A percentile compares a stretch with the other conserved stretches of the same genome.
Evolutionary conservation across 129 eudicot genomes (phyloP).

Genomic region (Flaveria brownii): DNA sequence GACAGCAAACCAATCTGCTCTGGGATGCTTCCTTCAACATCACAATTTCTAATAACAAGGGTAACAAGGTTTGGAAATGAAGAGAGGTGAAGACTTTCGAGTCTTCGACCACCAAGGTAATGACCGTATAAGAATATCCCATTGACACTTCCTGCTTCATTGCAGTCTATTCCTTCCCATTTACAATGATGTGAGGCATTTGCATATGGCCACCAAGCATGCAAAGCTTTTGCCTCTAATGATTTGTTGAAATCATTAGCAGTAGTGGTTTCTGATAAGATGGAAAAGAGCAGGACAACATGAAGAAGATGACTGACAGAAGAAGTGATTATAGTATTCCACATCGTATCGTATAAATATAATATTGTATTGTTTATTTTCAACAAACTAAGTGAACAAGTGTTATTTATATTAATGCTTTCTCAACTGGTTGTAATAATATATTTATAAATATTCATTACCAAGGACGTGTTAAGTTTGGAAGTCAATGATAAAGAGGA

Average conservation of each 20-base stretch:
- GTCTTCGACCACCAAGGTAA: neutral
- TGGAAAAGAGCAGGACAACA: neutral
- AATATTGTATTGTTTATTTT: neutral
- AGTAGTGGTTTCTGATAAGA: neutral
- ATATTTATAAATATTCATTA: neutral
- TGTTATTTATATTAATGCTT: neutral
- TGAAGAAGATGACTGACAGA: neutral
- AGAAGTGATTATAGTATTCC: neutral
- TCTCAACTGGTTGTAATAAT: neutral
- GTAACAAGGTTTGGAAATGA: conserved; percentile 21
- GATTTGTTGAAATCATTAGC: neutral
- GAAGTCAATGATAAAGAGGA: neutral
- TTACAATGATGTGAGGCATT: conserved; percentile 2
- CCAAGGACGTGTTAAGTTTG: neutral
- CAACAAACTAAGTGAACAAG: neutral
- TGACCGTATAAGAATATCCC: neutral
- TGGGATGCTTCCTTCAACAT: conserved; percentile 22
- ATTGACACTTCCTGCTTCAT: conserved; percentile 5
- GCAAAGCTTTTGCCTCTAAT: neutral
- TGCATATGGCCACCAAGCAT: neutral
- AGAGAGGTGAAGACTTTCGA: neutral
- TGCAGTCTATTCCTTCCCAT: neutral
- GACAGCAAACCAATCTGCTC: conserved; percentile 19
- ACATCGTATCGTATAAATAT: neutral
- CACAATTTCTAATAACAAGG: no score